Conservation (phyloP, 2,329 filamentous ascomycete species). For the Trichoderma sp. region DNA sequence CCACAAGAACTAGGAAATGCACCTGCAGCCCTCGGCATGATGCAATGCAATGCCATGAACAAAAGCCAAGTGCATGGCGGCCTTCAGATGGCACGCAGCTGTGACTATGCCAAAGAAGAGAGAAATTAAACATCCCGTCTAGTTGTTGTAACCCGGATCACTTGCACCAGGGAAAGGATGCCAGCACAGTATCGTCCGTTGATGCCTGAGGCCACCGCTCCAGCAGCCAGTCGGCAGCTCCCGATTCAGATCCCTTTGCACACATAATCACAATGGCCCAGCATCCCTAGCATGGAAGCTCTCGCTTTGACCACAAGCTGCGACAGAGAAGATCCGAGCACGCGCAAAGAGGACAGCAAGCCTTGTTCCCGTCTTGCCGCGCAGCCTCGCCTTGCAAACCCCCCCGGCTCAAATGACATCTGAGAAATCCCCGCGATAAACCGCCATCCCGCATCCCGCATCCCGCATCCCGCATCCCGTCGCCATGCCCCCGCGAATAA, state of each 20-base stretch:
- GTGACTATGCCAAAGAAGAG: neutral
- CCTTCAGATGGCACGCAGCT: neutral
- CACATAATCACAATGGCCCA: neutral
- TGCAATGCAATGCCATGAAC: neutral
- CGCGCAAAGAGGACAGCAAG: constrained; percentile 2
- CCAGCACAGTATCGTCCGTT: neutral
- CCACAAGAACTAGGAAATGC: neutral
- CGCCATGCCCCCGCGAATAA: constrained; percentile 77
- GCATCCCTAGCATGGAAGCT: constrained; percentile 13
- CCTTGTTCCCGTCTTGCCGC: neutral
- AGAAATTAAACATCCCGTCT: neutral
- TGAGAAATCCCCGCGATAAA: constrained; percentile 5
- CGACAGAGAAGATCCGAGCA: neutral
- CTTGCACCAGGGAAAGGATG: neutral
- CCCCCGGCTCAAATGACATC: constrained; percentile 10
- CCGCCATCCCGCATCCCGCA: neutral
- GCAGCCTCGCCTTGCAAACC: neutral
- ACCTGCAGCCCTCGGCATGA: neutral
- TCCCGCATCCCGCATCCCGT: constrained; percentile 21
- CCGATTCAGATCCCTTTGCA: constrained; percentile 8
- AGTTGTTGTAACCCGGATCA: neutral
- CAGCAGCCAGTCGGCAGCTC: neutral
- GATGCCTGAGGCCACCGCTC: neutral
- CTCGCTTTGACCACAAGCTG: constrained; percentile 2
- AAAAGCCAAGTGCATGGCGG: neutral